A percentile compares a stretch with the other conserved stretches of the same genome.
Evolutionary conservation across 352 stramenopile genomes (phyloP).

Genomic region (Phytophthora citricola): DNA sequence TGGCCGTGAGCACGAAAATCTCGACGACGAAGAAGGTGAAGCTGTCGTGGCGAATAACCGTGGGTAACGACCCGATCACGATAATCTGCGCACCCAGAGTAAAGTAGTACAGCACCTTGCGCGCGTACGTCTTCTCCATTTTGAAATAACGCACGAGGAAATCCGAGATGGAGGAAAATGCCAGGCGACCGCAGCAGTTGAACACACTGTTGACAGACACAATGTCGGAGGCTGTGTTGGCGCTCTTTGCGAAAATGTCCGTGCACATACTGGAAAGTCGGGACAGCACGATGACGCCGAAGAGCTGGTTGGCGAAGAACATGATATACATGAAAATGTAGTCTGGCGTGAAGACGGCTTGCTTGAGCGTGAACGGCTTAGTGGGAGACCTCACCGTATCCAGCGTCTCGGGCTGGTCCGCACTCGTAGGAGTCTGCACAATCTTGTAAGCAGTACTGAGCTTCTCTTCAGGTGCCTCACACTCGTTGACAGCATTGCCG

Average conservation of each 20-base stretch:
- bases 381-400: slow-evolving; percentile 36
- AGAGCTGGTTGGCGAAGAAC: slow-evolving; percentile 68
- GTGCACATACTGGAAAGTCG: slow-evolving; percentile 59
- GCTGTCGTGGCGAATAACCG: slow-evolving; percentile 58
- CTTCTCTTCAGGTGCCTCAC: slow-evolving; percentile 45
- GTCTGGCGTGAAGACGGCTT: slow-evolving; percentile 56
- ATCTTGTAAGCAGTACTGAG: slow-evolving; percentile 46
- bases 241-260: slow-evolving; percentile 53
- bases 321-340: slow-evolving; percentile 73
- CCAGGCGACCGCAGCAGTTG: slow-evolving; percentile 56
- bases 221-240: slow-evolving; percentile 43
- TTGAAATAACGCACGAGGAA: slow-evolving; percentile 41
- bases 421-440: slow-evolving; percentile 40
- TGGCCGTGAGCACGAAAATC: slow-evolving; percentile 72
- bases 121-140: slow-evolving; percentile 46
- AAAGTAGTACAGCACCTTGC: slow-evolving; percentile 72
- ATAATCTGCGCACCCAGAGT: slow-evolving; percentile 71
- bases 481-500: slow-evolving; percentile 46
- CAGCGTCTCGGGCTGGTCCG: slow-evolving; percentile 24
- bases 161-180: slow-evolving; percentile 52
- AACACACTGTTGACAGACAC: slow-evolving; percentile 66
- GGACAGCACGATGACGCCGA: slow-evolving; percentile 66
- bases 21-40: slow-evolving; percentile 64
- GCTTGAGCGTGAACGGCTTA: slow-evolving; percentile 55
- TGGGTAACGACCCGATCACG: slow-evolving; percentile 64